phyloP scores from a whole-genome alignment of 495 filamentous ascomycete genomes.

The Aspergillus sparsus region DNA sequence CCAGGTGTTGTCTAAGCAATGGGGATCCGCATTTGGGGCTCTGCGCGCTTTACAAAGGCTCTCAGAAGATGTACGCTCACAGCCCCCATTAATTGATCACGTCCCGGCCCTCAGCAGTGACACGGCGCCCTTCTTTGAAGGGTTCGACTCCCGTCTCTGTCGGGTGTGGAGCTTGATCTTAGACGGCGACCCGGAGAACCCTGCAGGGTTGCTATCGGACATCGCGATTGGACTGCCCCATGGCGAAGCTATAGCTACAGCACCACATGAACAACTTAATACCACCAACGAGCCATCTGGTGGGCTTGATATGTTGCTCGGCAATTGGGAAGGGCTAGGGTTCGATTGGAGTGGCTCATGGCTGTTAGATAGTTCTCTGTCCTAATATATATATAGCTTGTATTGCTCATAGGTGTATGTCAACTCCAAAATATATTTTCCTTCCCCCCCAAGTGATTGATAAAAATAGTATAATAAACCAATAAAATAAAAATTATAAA shows the following conservation, averaged over 20 bases:
- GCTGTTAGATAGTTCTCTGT: background rate
- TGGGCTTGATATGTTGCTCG: background rate
- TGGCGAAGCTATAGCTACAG: background rate
- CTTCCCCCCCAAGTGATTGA: background rate
- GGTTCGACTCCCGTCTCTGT: background rate
- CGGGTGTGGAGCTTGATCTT: background rate
- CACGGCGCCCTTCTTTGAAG: background rate
- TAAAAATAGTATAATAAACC: too few relatives aligned
- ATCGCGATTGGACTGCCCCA: background rate
- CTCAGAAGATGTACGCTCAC: background rate
- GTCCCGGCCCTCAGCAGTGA: background rate
- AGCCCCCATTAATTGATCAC: background rate
- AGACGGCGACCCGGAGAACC: background rate
- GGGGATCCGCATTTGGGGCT: background rate
- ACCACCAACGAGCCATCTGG: background rate
- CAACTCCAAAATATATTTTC: background rate
- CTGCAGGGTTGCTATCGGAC: background rate
- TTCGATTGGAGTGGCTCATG: background rate
- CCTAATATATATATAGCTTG: background rate
- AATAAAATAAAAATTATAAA: background rate
- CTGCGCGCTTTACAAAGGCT: background rate
- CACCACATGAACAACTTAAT: background rate
- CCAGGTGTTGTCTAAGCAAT: slow-evolving; percentile 4
- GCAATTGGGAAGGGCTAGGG: background rate
- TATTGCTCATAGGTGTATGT: background rate